Conservation (phyloP, 352 stramenopile genomes). For the Pythium sukuiense region DNA sequence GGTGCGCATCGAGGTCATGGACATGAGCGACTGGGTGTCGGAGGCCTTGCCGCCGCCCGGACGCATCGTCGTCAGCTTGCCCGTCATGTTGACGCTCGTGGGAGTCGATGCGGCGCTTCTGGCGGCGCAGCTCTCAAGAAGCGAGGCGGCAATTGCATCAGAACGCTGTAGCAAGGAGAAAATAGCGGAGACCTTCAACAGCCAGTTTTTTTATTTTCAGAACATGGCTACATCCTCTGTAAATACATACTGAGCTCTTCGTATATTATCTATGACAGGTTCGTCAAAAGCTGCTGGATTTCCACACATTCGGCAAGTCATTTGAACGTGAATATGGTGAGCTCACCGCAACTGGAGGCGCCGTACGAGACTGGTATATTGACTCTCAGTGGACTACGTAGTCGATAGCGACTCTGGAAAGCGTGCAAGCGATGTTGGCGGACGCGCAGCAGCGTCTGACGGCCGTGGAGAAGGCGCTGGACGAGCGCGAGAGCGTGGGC, state of each 20-base stretch:
- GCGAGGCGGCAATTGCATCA: neutral
- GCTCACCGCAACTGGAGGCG: neutral
- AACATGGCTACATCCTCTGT: neutral
- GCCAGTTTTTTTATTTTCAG: neutral
- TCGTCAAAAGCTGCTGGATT: neutral
- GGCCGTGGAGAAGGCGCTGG: slow-evolving; percentile 43
- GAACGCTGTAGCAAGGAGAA: neutral
- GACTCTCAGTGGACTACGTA: neutral
- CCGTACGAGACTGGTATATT: neutral
- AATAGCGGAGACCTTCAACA: neutral
- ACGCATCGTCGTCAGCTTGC: slow-evolving; percentile 33
- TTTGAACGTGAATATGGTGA: neutral
- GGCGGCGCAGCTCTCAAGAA: neutral
- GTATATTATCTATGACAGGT: neutral
- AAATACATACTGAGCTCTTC: neutral
- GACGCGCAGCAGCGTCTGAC: slow-evolving; percentile 37
- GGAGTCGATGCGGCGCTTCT: neutral
- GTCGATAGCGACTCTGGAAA: slow-evolving; percentile 32
- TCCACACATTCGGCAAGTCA: neutral
- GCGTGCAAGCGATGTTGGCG: slow-evolving; percentile 29
- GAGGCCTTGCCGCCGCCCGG: slow-evolving; percentile 26
- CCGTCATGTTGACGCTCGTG: slow-evolving; percentile 31
- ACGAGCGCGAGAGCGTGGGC: slow-evolving; percentile 50
- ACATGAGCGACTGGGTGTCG: slow-evolving; percentile 47
- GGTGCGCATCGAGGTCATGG: slow-evolving; percentile 50